These are phyloP conservation scores for Penicillium palitans DNA, from an alignment of 2,329 filamentous ascomycete genomes.

Conservation along the genomic window DNA sequence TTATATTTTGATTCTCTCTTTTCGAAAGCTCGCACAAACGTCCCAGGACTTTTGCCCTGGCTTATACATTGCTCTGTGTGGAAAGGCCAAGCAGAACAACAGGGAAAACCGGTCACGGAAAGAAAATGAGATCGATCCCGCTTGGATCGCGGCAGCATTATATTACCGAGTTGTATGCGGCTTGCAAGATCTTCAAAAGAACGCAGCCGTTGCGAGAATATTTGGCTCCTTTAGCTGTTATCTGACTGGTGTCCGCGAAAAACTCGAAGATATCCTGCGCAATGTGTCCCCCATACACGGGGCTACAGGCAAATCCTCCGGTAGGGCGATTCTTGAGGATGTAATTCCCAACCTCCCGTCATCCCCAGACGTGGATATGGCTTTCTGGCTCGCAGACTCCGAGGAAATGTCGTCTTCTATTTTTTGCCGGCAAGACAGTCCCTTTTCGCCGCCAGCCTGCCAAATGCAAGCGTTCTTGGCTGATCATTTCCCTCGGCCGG, in stretches of 20 bases:
- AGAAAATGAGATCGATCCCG: constrained; percentile 7
- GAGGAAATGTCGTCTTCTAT: neutral
- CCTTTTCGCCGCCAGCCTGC: neutral
- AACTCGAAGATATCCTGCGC: constrained; percentile 10
- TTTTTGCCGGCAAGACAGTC: neutral
- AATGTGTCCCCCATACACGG: neutral
- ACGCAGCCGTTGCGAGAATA: constrained; percentile 7
- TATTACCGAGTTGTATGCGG: constrained; percentile 18
- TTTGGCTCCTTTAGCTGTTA: constrained; percentile 2
- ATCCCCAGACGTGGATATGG: constrained; percentile 3
- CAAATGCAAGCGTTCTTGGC: neutral
- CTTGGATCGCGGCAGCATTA: constrained; percentile 21
- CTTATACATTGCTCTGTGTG: constrained; percentile 15
- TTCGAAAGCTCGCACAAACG: constrained; percentile 17
- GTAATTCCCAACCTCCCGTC: constrained; percentile 9
- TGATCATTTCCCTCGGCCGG: neutral
- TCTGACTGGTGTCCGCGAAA: neutral
- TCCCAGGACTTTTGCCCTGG: constrained; percentile 18
- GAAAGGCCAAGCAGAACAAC: constrained; percentile 5
- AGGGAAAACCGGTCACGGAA: neutral
- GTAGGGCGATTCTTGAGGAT: neutral
- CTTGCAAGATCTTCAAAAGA: constrained; percentile 7
- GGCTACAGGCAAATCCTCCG: neutral
- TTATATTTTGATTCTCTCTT: constrained; percentile 19
- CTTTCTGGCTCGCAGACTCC: neutral